Percentiles rank a stretch among this genome's conserved stretches.
phyloP scores from a whole-genome alignment of 441 rosid genomes.

The Euphorbia celastroides region DNA sequence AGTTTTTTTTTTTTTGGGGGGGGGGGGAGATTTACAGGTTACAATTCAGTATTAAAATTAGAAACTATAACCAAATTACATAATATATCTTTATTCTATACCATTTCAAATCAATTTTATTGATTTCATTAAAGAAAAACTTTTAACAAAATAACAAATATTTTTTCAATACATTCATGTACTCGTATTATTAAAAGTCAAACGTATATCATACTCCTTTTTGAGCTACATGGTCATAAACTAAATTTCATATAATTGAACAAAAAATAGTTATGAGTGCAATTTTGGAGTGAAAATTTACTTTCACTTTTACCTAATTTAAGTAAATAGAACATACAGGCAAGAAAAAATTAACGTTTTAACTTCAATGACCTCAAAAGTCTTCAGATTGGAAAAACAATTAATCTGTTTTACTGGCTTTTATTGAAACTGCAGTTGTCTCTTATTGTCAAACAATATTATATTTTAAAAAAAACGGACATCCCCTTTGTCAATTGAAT shows the following conservation, averaged over 20 bases:
- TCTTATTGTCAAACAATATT: background rate
- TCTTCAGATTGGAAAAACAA: background rate
- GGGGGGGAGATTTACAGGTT: background rate
- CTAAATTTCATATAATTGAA: no score
- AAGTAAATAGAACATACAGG: background rate
- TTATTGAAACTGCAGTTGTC: background rate
- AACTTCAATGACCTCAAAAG: background rate
- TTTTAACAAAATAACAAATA: background rate
- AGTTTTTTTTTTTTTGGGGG: background rate
- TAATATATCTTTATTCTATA: background rate
- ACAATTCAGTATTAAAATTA: background rate
- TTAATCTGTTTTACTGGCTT: background rate
- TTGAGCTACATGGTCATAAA: no score
- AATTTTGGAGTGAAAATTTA: background rate
- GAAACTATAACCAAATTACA: background rate
- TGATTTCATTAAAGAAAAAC: no score
- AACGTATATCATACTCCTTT: no score
- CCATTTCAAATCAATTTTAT: no score
- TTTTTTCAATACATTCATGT: no score
- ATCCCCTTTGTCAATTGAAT: background rate
- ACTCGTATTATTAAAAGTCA: no score
- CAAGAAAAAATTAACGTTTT: background rate
- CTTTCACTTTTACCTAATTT: background rate
- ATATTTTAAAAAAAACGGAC: background rate
- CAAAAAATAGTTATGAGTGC: background rate